Base-by-base conservation (phyloP, 352 stramenopile genomes). In the Saprolegnia diclina region DNA sequence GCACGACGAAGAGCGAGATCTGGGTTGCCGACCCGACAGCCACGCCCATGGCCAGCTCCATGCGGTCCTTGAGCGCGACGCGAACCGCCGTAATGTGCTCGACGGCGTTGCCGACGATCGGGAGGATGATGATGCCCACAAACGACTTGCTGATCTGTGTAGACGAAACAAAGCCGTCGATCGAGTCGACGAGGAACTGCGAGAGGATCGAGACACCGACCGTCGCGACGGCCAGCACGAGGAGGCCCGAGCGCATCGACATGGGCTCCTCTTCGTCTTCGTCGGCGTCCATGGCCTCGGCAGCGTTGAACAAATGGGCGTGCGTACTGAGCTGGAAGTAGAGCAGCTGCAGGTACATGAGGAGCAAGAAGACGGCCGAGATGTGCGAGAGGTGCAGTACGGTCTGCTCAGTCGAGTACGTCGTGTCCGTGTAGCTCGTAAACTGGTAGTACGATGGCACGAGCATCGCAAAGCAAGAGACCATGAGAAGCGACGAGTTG, bases 11-110 rank as follows among this genome's bases (percentile, higher is more conserved):
- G 45, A 99, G 85, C 52, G 95, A 97, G 26, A 99, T 96, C 71
- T 99, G 97, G 14, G 96, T 98, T 22, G 91, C 95, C 0, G 91
- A 98, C 26, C 97, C 97, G n/a, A 99, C 84, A n/a, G 97, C 96
- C 32, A 99, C 95, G 59, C 96, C 97, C 82, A 99, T 97, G 5
- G 96, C 90, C 13, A 99, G 83, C 85, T 99, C 96, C 95, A 99
- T 98, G 79, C 98, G 99, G 77, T 98, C 88, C 77, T 98, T 98
- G 67, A 98, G 89, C 22, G 96, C 97, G 6, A 99, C 96, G 29
- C 95, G 97, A 46, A 99, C 86, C 19, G 97, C 97, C 4, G 96
- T 98, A 40, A 98, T 90, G 73, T 99, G 97, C 77, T 99, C 97
- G 1, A 98, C 96, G n/a, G 96, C 96, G 79, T 99, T 99, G 54